These are phyloP conservation scores for Singerocomus inundabilis DNA, from an alignment of 1,284 basidiomycete species.

Conservation along the genomic window DNA sequence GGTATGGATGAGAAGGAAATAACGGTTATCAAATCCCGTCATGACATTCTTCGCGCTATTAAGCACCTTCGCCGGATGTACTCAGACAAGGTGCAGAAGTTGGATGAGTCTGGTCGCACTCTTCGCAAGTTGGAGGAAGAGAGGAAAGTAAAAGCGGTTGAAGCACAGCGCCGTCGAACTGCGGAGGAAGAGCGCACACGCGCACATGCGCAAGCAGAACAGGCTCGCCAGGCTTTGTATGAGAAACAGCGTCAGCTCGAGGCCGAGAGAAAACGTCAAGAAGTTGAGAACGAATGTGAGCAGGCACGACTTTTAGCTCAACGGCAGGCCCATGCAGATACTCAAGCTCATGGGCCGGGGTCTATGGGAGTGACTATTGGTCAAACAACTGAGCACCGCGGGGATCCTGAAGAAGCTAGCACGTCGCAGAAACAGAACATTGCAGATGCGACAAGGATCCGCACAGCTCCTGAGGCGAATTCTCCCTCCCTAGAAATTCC, in stretches of 20 bases:
- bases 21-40: conserved; percentile 9
- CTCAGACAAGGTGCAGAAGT: conserved; percentile 14
- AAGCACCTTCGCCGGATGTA: conserved; percentile 21
- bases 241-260: conserved; percentile 7
- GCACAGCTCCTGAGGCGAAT: background rate
- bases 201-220: conserved; percentile 9
- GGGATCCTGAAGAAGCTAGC: background rate
- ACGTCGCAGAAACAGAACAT: conserved; percentile 9
- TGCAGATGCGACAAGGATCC: conserved; percentile 4
- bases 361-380: background rate
- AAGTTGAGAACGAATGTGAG: conserved; percentile 1
- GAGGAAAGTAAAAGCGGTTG: conserved; percentile 19
- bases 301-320: conserved; percentile 9
- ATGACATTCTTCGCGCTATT: conserved; percentile 14
- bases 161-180: conserved; percentile 12
- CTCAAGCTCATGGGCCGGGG: conserved; percentile 4
- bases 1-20: conserved; percentile 27
- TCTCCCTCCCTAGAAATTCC: background rate
- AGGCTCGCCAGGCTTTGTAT: conserved; percentile 3
- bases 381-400: conserved; percentile 1
- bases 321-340: conserved; percentile 11
- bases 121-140: conserved; percentile 20
- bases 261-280: conserved; percentile 12
- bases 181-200: conserved; percentile 21
- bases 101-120: conserved; percentile 15